phyloP scores from a whole-genome alignment of 164 flowering plant species.

The Pachysandra terminalis region DNA sequence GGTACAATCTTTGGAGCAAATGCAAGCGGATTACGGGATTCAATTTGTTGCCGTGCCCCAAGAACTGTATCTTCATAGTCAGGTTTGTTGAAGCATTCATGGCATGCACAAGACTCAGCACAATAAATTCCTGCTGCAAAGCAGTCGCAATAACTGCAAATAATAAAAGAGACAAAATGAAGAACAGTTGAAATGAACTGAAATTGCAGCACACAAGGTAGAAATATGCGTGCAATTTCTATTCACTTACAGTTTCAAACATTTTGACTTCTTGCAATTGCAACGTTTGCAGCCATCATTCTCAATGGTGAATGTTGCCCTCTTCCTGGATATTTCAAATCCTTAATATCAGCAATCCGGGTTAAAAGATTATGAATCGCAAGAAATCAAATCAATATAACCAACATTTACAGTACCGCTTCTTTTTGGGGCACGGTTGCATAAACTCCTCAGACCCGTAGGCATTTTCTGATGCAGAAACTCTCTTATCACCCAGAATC shows the following conservation, averaged over 20 bases:
- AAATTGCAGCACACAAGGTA: neutral
- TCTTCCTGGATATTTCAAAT: slow-evolving; percentile 31
- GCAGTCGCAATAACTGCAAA: slow-evolving; percentile 81
- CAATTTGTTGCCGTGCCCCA: slow-evolving; percentile 57
- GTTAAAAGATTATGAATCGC: neutral
- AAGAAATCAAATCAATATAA: neutral
- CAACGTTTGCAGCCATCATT: slow-evolving; percentile 63
- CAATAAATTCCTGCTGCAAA: slow-evolving; percentile 85
- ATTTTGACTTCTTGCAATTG: slow-evolving; percentile 63
- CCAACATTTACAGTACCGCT: slow-evolving; percentile 30
- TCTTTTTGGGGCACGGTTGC: slow-evolving; percentile 44
- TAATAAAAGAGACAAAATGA: neutral
- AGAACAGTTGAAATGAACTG: neutral
- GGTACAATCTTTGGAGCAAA: slow-evolving; percentile 72
- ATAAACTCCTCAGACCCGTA: slow-evolving; percentile 31
- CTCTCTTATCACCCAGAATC: slow-evolving; percentile 24
- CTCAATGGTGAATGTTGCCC: slow-evolving; percentile 18
- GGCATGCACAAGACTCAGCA: slow-evolving; percentile 70
- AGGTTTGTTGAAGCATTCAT: slow-evolving; percentile 67
- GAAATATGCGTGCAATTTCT: neutral
- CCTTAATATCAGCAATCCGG: neutral
- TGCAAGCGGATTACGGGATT: slow-evolving; percentile 76
- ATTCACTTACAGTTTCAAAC: slow-evolving; percentile 74
- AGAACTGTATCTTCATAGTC: slow-evolving; percentile 64
- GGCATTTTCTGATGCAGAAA: slow-evolving; percentile 16